phyloP scores from a whole-genome alignment of 2,329 filamentous ascomycete species.

The Nothophoma quercina region DNA sequence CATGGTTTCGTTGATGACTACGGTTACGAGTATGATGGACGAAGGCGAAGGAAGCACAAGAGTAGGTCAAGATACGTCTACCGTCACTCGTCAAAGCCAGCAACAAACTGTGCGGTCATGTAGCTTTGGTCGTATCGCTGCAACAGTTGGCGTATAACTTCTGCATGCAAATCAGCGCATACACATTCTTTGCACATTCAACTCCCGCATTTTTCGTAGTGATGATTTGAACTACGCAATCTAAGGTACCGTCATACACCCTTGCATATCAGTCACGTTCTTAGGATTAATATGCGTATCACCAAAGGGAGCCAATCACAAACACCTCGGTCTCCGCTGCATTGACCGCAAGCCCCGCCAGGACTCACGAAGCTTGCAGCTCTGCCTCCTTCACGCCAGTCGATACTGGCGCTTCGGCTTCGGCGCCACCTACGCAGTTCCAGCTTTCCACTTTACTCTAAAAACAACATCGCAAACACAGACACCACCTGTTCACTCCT shows the following conservation, averaged over 20 bases:
- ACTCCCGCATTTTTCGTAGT: not conserved
- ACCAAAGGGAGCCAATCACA: constrained; percentile 12
- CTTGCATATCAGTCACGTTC: constrained; percentile 17
- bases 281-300: constrained; percentile 13
- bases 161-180: no score
- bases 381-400: constrained; percentile 21
- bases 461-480: constrained; percentile 6
- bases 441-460: not conserved
- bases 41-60: constrained; percentile 25
- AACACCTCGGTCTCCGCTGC: constrained; percentile 12
- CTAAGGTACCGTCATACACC: constrained; percentile 7
- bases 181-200: not conserved
- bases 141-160: no score
- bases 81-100: constrained; percentile 27
- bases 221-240: not conserved
- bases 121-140: constrained; percentile 1
- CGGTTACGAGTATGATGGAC: constrained; percentile 7
- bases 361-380: constrained; percentile 14
- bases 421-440: constrained; percentile 15
- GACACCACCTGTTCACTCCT: constrained; percentile 7
- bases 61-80: constrained; percentile 30
- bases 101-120: constrained; percentile 33
- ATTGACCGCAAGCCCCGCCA: constrained; percentile 18
- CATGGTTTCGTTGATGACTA: constrained; percentile 10
- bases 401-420: constrained; percentile 17